A percentile compares a stretch with the other conserved stretches of the same genome.
These are phyloP conservation scores for Delphinella strobiligena DNA, from an alignment of 2,329 filamentous ascomycete genomes.

Conservation along the genomic window DNA sequence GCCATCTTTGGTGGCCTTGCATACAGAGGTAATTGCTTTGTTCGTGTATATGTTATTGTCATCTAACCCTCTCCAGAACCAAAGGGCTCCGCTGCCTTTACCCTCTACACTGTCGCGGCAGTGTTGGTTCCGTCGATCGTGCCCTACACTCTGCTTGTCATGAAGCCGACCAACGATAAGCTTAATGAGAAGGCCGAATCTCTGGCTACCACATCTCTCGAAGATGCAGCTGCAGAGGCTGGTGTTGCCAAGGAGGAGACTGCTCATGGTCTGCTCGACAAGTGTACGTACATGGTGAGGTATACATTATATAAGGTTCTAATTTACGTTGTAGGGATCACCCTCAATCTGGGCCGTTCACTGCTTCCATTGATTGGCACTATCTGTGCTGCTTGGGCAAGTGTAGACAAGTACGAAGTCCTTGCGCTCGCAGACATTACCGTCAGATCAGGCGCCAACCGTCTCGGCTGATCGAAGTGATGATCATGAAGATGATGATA, in stretches of 20 bases:
- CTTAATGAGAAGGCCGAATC: constrained; percentile 33
- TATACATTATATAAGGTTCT: too few relatives aligned
- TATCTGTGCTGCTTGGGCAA: constrained; percentile 17
- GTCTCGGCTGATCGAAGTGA: constrained; percentile 9
- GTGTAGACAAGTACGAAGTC: constrained; percentile 16
- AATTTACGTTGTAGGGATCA: too few relatives aligned
- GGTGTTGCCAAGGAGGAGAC: constrained; percentile 31
- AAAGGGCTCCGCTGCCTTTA: constrained; percentile 22
- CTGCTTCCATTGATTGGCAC: constrained; percentile 15
- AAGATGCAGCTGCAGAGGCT: constrained; percentile 27
- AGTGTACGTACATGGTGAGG: too few relatives aligned
- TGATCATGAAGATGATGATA: neutral
- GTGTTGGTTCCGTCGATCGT: constrained; percentile 33
- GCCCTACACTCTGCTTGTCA: constrained; percentile 40
- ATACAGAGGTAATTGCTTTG: constrained; percentile 22
- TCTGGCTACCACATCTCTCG: constrained; percentile 24
- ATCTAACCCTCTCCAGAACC: constrained; percentile 15
- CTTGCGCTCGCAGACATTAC: constrained; percentile 13
- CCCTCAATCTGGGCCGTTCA: constrained; percentile 37
- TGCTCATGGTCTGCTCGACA: constrained; percentile 41
- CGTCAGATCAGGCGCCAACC: constrained; percentile 15
- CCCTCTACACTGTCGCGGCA: constrained; percentile 36
- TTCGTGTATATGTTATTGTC: too few relatives aligned
- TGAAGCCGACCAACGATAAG: constrained; percentile 37
- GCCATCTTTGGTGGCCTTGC: constrained; percentile 36